A percentile compares a stretch with the other conserved stretches of the same genome.
These are phyloP conservation scores for Fraxinus pennsylvanica DNA, from an alignment of 257 asterid species.

Conservation along the genomic window DNA sequence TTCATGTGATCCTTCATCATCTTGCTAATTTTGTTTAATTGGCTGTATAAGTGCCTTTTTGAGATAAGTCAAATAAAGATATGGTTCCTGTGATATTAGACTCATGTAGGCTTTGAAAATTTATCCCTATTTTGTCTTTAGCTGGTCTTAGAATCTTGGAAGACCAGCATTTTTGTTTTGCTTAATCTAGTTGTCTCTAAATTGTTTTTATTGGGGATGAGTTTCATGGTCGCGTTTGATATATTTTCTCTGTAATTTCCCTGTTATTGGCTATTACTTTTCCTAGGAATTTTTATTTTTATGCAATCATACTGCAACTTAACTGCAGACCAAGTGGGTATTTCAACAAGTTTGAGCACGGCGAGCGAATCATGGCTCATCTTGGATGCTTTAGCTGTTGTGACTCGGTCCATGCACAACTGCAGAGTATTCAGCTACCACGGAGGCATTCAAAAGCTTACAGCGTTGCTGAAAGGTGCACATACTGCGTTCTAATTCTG, in stretches of 20 bases:
- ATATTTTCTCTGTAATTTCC: background rate
- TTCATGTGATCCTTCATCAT: background rate
- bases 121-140: background rate
- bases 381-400: conserved; percentile 75
- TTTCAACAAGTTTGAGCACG: conserved; percentile 43
- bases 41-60: background rate
- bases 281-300: background rate
- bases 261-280: conserved; percentile 22
- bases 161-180: conserved; percentile 1
- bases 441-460: conserved; percentile 86
- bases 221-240: conserved; percentile 7
- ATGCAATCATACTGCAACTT: conserved; percentile 28
- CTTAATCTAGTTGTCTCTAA: conserved; percentile 3
- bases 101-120: background rate
- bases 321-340: conserved; percentile 54
- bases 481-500: conserved; percentile 13
- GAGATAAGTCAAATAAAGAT: background rate
- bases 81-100: background rate
- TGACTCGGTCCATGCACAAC: conserved; percentile 82
- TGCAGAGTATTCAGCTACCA: conserved; percentile 81
- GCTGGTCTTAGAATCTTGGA: background rate
- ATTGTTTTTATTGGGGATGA: conserved; percentile 11
- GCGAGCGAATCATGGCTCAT: conserved; percentile 70
- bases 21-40: background rate
- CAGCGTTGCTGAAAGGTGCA: conserved; percentile 90